phyloP scores from a whole-genome alignment of 306 rosid species.

The Ceratonia siliqua region DNA sequence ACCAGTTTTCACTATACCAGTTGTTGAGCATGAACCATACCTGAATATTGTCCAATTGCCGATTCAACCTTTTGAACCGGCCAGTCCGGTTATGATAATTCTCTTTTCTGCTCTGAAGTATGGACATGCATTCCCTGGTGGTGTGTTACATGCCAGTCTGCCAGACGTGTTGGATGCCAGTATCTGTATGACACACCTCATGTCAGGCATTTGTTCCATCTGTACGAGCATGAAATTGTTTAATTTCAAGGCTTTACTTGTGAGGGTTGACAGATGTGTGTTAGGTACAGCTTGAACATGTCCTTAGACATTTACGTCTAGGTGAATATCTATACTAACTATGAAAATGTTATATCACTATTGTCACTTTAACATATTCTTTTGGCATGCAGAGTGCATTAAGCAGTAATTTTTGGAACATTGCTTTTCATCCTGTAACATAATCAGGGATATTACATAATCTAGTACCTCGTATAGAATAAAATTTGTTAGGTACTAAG shows the following conservation, averaged over 20 bases:
- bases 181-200: background rate
- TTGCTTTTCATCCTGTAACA: background rate
- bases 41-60: too few species aligned
- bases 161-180: constrained; percentile 3
- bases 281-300: constrained; percentile 8
- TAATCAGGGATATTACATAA: background rate
- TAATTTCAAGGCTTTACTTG: background rate
- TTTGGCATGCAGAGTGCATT: background rate
- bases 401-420: background rate
- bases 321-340: constrained; percentile 3
- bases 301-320: background rate
- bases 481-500: background rate
- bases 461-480: background rate
- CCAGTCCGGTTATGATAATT: too few species aligned
- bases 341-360: background rate
- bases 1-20: too few species aligned
- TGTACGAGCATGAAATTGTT: constrained; percentile 6
- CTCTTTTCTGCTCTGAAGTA: constrained; percentile 11
- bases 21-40: too few species aligned
- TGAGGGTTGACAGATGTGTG: background rate
- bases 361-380: background rate
- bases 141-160: background rate
- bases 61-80: too few species aligned
- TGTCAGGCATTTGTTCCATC: background rate
- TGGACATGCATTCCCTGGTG: constrained; percentile 1